Evolutionary conservation across 2,329 filamentous ascomycete genomes (phyloP).

Genomic region (Colletotrichum sp.): DNA sequence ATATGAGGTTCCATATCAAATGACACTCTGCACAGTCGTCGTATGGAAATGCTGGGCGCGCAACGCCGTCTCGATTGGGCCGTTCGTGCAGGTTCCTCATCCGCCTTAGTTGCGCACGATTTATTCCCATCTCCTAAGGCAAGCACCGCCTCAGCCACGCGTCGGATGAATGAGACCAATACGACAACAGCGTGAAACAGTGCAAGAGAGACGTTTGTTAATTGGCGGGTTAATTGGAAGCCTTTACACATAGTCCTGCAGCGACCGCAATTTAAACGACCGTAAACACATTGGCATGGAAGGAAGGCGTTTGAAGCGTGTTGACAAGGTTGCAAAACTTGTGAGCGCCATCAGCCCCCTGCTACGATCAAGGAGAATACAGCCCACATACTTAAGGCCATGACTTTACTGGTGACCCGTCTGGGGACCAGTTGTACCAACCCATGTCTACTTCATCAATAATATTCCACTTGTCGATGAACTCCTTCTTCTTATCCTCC

Average conservation of each 20-base stretch:
- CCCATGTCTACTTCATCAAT: constrained; percentile 28
- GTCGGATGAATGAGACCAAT: background rate
- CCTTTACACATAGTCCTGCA: background rate
- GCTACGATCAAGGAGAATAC: background rate
- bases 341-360: background rate
- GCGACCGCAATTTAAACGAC: background rate
- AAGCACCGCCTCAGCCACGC: background rate
- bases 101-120: background rate
- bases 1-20: background rate
- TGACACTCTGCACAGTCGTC: background rate
- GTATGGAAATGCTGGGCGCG: background rate
- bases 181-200: background rate
- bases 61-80: background rate
- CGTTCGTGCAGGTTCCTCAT: background rate
- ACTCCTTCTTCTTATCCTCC: constrained; percentile 23
- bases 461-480: constrained; percentile 22
- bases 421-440: constrained; percentile 25
- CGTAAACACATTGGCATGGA: background rate
- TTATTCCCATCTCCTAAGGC: background rate
- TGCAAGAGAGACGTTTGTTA: accelerated
- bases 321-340: background rate
- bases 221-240: background rate
- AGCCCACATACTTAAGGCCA: background rate
- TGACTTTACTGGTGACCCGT: background rate
- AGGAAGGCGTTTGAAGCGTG: background rate